Evolutionary conservation across 495 filamentous ascomycete genomes (phyloP), one percentile per base, ranked within the genome.

Genomic region (Staphylotrichum longicolle): DNA sequence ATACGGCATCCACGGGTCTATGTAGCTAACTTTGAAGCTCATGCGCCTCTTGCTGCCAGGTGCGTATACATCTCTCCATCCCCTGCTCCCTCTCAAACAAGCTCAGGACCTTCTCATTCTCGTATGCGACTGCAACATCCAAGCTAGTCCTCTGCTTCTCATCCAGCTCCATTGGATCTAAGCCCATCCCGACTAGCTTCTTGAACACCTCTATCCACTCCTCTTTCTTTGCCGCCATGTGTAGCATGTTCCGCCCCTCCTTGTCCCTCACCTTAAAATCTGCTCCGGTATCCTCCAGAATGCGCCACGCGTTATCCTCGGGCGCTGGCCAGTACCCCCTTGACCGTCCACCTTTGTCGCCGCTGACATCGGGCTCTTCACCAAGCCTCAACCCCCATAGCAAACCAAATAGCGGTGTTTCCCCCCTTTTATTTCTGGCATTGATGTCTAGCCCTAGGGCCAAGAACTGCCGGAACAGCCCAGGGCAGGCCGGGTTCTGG

Each of bases 121-220:
- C 47, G 51, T 58, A 67, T 10, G 65, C 65, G 5, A 63, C 65
- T 45, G 68, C 68, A 1, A 65, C 62, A 54, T 69, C 67, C 44
- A 69, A 44, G 15, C 68, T 61, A 11, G 64, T 74, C 60, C 63
- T 67, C 58, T 66, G 60, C 27, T 61, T 66, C 37, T 64, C 35
- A 67, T 75, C 72, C 55, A 74, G 69, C 47, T 45, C 48, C 61
- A 70, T 49, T 2, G 69, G 66, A 68, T 73, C 69, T 9, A 77
- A 50, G 2, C 72, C 73, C 59, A 57, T 64, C 33, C 46, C 39
- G 61, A 70, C 33, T 32, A 74, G 49, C 50, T 49, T 45, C 54
- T 66, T 33, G 65, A 67, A 76, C n/a, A 46, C 45, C 1, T 44
- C 58, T 1, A 45, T 64, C 53, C 55, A 62, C 4, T 45, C n/a